Conservation (phyloP, 2,329 filamentous ascomycete species). For the Coniella vitis region DNA sequence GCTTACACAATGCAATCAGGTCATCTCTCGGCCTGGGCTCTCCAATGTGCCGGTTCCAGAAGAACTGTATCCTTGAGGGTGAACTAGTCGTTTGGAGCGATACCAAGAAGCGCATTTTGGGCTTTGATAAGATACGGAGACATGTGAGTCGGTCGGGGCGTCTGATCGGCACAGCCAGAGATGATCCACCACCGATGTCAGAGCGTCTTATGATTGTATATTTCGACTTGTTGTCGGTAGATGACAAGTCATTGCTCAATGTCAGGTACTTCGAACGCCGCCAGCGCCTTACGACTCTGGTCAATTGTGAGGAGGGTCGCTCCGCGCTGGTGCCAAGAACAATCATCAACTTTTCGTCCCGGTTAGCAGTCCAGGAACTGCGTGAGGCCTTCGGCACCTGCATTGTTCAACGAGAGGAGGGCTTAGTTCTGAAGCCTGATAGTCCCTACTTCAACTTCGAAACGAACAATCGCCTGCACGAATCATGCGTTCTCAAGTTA, state of each 20-base stretch:
- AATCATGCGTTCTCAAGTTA: slow-evolving; percentile 64
- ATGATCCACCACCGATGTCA: slow-evolving; percentile 52
- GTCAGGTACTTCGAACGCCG: slow-evolving; percentile 53
- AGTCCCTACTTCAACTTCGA: slow-evolving; percentile 66
- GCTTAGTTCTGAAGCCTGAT: slow-evolving; percentile 73
- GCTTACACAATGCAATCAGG: slow-evolving; percentile 44
- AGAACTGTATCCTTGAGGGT: slow-evolving; percentile 71
- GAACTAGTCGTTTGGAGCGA: slow-evolving; percentile 77
- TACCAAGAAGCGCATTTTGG: slow-evolving; percentile 55
- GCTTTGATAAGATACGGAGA: slow-evolving; percentile 77
- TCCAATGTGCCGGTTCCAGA: slow-evolving; percentile 50
- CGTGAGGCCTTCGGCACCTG: slow-evolving; percentile 59
- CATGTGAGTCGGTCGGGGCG: slow-evolving; percentile 68
- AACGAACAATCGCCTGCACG: slow-evolving; percentile 28
- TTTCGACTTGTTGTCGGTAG: slow-evolving; percentile 49
- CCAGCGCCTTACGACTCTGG: slow-evolving; percentile 49
- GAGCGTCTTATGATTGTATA: slow-evolving; percentile 59
- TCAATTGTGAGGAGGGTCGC: slow-evolving; percentile 48
- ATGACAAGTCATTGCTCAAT: slow-evolving; percentile 45
- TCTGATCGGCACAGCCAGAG: slow-evolving; percentile 59
- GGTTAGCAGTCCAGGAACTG: slow-evolving; percentile 46
- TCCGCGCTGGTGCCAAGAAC: slow-evolving; percentile 62
- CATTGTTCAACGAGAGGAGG: slow-evolving; percentile 64
- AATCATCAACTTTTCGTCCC: slow-evolving; percentile 57
- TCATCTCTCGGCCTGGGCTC: slow-evolving; percentile 57